Evolutionary conservation across 352 stramenopile species (phyloP).

Genomic region (Phytophthora macrochlamydospora): DNA sequence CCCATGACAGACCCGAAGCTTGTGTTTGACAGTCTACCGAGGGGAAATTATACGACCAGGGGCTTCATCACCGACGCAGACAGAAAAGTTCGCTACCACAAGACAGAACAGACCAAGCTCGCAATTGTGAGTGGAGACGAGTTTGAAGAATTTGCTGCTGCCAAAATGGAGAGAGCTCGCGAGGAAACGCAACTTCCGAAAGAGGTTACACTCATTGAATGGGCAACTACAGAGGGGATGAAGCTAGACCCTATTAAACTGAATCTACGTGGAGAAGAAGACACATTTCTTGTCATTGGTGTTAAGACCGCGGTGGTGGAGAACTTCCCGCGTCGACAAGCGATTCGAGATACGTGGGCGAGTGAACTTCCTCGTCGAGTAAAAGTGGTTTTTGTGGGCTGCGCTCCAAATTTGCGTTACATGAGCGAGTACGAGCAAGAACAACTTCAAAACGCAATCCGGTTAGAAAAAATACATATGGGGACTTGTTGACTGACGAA

Average conservation of each 20-base stretch:
- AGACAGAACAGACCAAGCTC: constrained; percentile 7
- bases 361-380: constrained; percentile 22
- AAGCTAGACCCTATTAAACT: too few relatives aligned
- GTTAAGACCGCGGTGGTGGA: constrained; percentile 47
- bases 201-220: constrained; percentile 14
- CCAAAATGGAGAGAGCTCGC: not conserved
- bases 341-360: constrained; percentile 53
- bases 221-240: constrained; percentile 1
- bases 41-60: constrained; percentile 14
- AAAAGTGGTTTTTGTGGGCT: constrained; percentile 49
- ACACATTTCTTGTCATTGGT: constrained; percentile 42
- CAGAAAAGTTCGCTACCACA: not conserved
- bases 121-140: constrained; percentile 11
- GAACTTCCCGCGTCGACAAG: constrained; percentile 39
- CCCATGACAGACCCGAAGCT: constrained; percentile 9
- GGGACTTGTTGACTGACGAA: constrained; percentile 49
- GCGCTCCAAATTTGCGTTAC: constrained; percentile 8
- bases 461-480: constrained; percentile 36
- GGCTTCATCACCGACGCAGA: constrained; percentile 11
- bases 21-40: constrained; percentile 8
- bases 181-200: not conserved
- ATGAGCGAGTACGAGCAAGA: constrained; percentile 1
- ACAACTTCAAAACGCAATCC: constrained; percentile 20
- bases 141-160: constrained; percentile 1
- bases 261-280: too few relatives aligned